Conservation (phyloP, 2,329 filamentous ascomycete genomes). For the Bipolaris gigantea region DNA sequence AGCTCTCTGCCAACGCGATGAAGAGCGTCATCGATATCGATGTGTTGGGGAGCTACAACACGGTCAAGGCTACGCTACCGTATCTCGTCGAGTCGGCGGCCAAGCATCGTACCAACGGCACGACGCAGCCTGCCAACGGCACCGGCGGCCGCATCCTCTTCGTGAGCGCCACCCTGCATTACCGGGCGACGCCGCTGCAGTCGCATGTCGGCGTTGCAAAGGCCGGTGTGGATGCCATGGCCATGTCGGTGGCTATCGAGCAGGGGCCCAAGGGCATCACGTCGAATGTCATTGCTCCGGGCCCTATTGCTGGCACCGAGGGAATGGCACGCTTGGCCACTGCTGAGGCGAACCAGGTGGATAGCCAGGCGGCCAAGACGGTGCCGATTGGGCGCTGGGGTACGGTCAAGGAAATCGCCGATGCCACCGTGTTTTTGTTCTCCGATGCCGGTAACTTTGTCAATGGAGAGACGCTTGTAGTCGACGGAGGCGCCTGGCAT, state of each 20-base stretch:
- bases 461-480: conserved; percentile 77
- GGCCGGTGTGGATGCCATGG: conserved; percentile 84
- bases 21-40: conserved; percentile 96
- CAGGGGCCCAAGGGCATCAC: conserved; percentile 86
- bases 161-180: conserved; percentile 89
- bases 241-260: conserved; percentile 78
- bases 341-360: conserved; percentile 34
- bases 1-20: conserved; percentile 86
- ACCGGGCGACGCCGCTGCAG: conserved; percentile 81
- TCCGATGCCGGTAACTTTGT: conserved; percentile 84
- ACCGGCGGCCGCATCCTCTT: conserved; percentile 86
- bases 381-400: conserved; percentile 78
- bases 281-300: conserved; percentile 86
- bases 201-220: conserved; percentile 91
- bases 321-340: conserved; percentile 51
- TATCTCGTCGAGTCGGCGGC: conserved; percentile 75
- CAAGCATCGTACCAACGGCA: conserved; percentile 63
- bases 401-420: conserved; percentile 82
- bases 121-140: conserved; percentile 49
- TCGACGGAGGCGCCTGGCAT: conserved; percentile 59
- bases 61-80: conserved; percentile 85
- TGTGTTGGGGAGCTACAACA: conserved; percentile 90
- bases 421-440: conserved; percentile 88
- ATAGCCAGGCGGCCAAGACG: conserved; percentile 33
- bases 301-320: conserved; percentile 83